Evolutionary conservation across 805 yeast species (phyloP).

Genomic region (Kluyveromyces aestuarii): DNA sequence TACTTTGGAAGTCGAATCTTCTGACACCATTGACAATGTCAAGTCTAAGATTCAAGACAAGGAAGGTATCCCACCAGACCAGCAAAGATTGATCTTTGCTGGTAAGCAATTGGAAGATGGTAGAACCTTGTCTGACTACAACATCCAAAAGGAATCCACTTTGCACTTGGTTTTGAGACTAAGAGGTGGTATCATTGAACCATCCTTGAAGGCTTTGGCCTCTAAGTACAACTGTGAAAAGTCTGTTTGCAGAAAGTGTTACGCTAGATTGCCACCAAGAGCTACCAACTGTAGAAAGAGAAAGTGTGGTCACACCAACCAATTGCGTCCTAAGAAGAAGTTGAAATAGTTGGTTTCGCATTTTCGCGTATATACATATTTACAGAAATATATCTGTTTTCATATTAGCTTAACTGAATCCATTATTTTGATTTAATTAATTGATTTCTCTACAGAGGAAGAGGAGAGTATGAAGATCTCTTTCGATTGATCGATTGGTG

Average conservation of each 20-base stretch:
- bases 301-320: constrained; percentile 99
- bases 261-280: constrained; percentile 99
- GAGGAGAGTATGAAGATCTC: too few species aligned
- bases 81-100: constrained; percentile 98
- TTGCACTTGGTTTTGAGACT: constrained; percentile 92
- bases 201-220: constrained; percentile 98
- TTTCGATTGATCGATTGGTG: neutral
- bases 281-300: constrained; percentile 99
- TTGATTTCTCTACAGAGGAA: too few species aligned
- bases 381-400: neutral
- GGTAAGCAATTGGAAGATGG: constrained; percentile 99
- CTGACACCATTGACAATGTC: constrained; percentile 98
- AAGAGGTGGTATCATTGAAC: constrained; percentile 99
- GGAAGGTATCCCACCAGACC: constrained; percentile 99
- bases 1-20: constrained; percentile 97
- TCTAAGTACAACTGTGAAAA: constrained; percentile 99
- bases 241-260: constrained; percentile 98
- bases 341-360: constrained; percentile 64
- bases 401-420: constrained; percentile 4
- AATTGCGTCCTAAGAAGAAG: constrained; percentile 99
- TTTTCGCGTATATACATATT: constrained; percentile 3
- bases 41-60: constrained; percentile 98
- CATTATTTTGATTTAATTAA: neutral
- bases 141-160: constrained; percentile 99
- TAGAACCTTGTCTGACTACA: constrained; percentile 97